Conservation (phyloP, 106 monocot genomes). For the Dendrobium huoshanense region DNA sequence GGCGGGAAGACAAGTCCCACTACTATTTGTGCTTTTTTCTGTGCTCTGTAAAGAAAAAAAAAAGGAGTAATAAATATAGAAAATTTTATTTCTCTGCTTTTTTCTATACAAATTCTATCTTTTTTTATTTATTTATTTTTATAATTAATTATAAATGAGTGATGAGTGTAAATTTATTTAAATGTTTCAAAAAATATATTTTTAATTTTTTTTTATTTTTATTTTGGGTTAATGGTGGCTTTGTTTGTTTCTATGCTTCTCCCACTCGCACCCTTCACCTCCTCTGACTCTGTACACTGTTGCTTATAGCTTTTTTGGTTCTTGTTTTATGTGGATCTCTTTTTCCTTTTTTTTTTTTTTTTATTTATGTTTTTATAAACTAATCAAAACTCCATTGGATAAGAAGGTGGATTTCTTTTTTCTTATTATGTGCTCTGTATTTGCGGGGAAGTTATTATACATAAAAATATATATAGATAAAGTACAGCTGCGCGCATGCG, state of each 20-base stretch:
- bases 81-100: background rate
- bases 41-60: background rate
- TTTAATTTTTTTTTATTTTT: background rate
- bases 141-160: background rate
- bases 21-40: constrained; percentile 6
- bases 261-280: background rate
- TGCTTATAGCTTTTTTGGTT: constrained; percentile 9
- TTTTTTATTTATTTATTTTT: background rate
- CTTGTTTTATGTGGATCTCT: constrained; percentile 5
- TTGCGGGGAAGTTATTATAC: background rate
- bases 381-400: too few species aligned
- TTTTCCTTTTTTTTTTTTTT: background rate
- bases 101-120: too few species aligned
- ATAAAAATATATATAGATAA: background rate
- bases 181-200: background rate
- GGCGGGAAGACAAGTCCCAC: constrained; percentile 13
- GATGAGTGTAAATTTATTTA: too few species aligned
- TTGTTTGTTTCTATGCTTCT: constrained; percentile 7
- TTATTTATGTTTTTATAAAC: too few species aligned
- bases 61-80: background rate
- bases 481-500: too few species aligned
- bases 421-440: too few species aligned
- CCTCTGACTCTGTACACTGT: constrained; percentile 4
- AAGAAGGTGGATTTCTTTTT: too few species aligned
- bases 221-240: background rate